Evolutionary conservation across 257 asterid species (phyloP).

Genomic region (Gardenia jasminoides): DNA sequence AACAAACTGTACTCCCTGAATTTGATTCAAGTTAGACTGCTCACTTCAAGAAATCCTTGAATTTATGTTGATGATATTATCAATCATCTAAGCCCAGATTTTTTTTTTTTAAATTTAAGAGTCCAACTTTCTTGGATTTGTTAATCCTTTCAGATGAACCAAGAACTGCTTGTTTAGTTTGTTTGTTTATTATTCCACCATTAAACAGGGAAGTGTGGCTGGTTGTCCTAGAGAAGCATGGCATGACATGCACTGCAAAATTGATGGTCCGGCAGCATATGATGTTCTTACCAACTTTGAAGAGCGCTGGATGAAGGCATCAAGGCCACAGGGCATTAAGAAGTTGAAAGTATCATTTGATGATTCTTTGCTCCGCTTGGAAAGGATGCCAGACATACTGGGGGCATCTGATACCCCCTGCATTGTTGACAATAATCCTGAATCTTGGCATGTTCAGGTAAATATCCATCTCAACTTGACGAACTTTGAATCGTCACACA

Average conservation of each 20-base stretch:
- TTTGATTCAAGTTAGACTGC: neutral
- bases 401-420: conserved; percentile 75
- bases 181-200: conserved; percentile 6
- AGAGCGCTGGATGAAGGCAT: conserved; percentile 91
- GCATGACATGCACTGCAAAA: conserved; percentile 95
- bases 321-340: conserved; percentile 84
- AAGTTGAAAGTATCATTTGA: conserved; percentile 77
- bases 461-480: conserved; percentile 1
- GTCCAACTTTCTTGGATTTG: neutral
- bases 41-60: neutral
- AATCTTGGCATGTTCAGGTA: conserved; percentile 96
- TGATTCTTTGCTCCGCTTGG: conserved; percentile 85
- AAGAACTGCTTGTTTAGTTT: neutral
- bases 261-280: conserved; percentile 98
- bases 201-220: conserved; percentile 58
- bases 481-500: neutral
- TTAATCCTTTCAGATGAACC: neutral
- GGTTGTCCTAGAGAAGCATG: conserved; percentile 99
- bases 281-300: conserved; percentile 88
- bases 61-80: neutral
- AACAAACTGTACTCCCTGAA: neutral
- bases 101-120: too few relatives aligned
- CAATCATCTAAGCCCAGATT: neutral
- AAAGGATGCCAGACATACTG: conserved; percentile 83
- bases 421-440: conserved; percentile 60